Percentiles rank a stretch among this genome's conserved stretches.
Evolutionary conservation across 1,284 basidiomycete species (phyloP).

Genomic region (Golubevia pallescens): DNA sequence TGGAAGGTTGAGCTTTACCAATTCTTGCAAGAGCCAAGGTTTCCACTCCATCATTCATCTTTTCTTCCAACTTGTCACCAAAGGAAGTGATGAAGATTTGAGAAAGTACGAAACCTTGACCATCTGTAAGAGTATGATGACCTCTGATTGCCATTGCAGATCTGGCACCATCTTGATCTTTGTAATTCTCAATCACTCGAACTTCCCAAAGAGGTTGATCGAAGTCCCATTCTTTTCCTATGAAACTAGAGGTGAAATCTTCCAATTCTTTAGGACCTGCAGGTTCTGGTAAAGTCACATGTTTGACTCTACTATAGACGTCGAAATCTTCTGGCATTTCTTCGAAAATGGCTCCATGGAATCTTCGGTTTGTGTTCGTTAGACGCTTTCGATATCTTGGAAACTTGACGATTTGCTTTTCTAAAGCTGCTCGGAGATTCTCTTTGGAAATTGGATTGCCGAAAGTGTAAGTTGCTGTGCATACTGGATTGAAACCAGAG

Average conservation of each 20-base stretch:
- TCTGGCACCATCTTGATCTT: constrained; percentile 26
- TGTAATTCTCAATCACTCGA: constrained; percentile 40
- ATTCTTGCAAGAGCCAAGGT: constrained; percentile 33
- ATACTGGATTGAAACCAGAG: constrained; percentile 50
- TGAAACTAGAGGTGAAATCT: constrained; percentile 38
- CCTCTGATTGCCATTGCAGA: constrained; percentile 48
- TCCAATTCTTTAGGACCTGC: constrained; percentile 48
- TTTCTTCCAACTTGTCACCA: constrained; percentile 44
- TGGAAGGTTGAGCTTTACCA: constrained; percentile 41
- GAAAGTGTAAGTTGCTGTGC: constrained; percentile 47
- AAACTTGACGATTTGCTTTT: constrained; percentile 30
- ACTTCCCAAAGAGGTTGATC: constrained; percentile 45
- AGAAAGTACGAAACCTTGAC: constrained; percentile 56
- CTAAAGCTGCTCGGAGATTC: constrained; percentile 22
- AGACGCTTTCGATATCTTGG: constrained; percentile 51
- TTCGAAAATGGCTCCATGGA: constrained; percentile 39
- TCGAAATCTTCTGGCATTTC: constrained; percentile 33
- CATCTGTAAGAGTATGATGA: constrained; percentile 53
- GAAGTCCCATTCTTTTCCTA: constrained; percentile 47
- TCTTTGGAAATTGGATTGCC: constrained; percentile 21
- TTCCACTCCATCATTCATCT: constrained; percentile 37
- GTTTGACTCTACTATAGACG: constrained; percentile 25
- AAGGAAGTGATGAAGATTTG: constrained; percentile 48
- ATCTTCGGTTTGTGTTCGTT: constrained; percentile 30
- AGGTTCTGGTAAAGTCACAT: constrained; percentile 21